phyloP scores from a whole-genome alignment of 2,329 filamentous ascomycete species.

The Aureobasidium sp. region DNA sequence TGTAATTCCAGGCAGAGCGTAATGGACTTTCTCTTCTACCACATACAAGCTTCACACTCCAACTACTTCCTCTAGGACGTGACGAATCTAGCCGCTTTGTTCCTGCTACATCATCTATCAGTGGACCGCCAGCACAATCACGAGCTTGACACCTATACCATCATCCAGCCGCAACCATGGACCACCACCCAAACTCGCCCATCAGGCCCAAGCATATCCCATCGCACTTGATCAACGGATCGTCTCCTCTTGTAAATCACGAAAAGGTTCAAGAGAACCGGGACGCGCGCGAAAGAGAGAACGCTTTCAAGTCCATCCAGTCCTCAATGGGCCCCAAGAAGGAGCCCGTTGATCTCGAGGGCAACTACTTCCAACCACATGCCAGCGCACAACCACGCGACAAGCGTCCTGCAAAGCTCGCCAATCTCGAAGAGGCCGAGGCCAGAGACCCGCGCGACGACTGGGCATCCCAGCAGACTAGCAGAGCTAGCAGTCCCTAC shows the following conservation, averaged over 20 bases:
- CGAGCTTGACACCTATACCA: not conserved
- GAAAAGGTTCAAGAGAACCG: conserved; percentile 34
- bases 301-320: conserved; percentile 50
- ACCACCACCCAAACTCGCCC: conserved; percentile 31
- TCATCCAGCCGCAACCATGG: conserved; percentile 30
- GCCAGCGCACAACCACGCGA: conserved; percentile 7
- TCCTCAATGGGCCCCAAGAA: conserved; percentile 45
- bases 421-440: conserved; percentile 40
- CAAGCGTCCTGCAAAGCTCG: conserved; percentile 6
- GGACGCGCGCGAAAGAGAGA: conserved; percentile 46
- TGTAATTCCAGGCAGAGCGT: conserved; percentile 3
- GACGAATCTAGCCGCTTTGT: not conserved
- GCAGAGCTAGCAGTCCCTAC: conserved; percentile 39
- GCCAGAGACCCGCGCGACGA: conserved; percentile 47
- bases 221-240: conserved; percentile 48
- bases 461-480: conserved; percentile 46
- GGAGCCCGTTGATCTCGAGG: conserved; percentile 38
- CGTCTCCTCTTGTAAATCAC: conserved; percentile 37
- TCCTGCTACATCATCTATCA: not conserved
- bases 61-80: conserved; percentile 25
- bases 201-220: conserved; percentile 41
- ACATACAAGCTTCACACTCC: conserved; percentile 26
- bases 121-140: not conserved
- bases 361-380: conserved; percentile 10
- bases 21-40: conserved; percentile 30